Evolutionary conservation across 371 early-diverging fungal species (phyloP).

Genomic region (Sporodiniella umbellata): DNA sequence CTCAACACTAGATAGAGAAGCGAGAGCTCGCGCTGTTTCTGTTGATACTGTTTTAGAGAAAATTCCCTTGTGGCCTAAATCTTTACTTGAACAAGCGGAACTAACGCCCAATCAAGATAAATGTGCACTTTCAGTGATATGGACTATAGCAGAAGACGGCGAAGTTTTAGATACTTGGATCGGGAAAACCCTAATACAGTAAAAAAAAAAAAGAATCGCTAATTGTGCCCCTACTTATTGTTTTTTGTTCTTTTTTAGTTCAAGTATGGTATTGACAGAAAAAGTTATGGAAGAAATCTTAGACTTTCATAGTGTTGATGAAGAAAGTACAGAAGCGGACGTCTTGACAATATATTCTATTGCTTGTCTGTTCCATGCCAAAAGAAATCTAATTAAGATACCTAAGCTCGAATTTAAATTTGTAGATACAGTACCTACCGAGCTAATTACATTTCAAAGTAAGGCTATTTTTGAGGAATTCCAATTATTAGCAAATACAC

Average conservation of each 20-base stretch:
- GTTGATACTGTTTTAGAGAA: conserved; percentile 58
- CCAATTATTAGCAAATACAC: conserved; percentile 90
- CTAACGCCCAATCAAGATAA: conserved; percentile 36
- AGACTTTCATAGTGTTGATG: conserved; percentile 42
- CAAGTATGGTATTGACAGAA: conserved; percentile 70
- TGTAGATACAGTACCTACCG: conserved; percentile 46
- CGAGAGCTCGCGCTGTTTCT: conserved; percentile 82
- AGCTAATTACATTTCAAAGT: conserved; percentile 80
- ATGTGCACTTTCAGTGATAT: conserved; percentile 85
- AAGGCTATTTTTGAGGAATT: conserved; percentile 92
- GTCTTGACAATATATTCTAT: conserved; percentile 14
- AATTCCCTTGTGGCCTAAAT: conserved; percentile 94
- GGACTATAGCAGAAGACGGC: conserved; percentile 71
- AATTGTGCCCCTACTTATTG: not conserved
- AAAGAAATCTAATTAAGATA: conserved; percentile 18
- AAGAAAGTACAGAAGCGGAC: conserved; percentile 10
- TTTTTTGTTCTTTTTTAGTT: conserved; percentile 16
- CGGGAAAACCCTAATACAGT: conserved; percentile 79
- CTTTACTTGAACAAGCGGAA: conserved; percentile 69
- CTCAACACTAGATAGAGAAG: conserved; percentile 89
- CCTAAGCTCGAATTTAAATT: conserved; percentile 57
- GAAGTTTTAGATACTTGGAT: conserved; percentile 60
- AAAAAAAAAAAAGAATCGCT: conserved; percentile 2
- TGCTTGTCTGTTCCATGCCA: conserved; percentile 65
- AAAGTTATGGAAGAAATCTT: conserved; percentile 85